Percentiles rank a stretch among this genome's conserved stretches.
Evolutionary conservation across 192 early-diverging fungal genomes (phyloP).

Genomic region (Podila minutissima): DNA sequence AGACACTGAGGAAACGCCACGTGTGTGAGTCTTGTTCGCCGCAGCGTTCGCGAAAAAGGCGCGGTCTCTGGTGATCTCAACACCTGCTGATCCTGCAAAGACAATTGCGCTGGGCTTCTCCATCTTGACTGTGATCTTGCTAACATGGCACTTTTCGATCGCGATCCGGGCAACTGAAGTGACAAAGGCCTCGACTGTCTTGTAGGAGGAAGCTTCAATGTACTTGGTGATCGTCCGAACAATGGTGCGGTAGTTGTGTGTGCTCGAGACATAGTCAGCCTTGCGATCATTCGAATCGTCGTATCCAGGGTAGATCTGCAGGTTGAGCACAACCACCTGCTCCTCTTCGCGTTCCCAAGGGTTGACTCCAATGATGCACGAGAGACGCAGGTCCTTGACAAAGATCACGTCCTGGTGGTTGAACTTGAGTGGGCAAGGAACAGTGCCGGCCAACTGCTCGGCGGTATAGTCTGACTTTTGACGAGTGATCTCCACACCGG

Average conservation of each 20-base stretch:
- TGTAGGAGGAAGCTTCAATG: conserved; percentile 89
- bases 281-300: conserved; percentile 41
- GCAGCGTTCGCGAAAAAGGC: conserved; percentile 52
- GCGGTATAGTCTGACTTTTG: conserved; percentile 58
- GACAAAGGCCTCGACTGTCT: conserved; percentile 96
- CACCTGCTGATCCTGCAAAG: conserved; percentile 90
- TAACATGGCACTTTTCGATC: conserved; percentile 82
- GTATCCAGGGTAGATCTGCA: conserved; percentile 70
- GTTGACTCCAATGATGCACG: conserved; percentile 94
- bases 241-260: conserved; percentile 92
- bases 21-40: conserved; percentile 24
- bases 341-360: conserved; percentile 96
- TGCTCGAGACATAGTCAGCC: conserved; percentile 71
- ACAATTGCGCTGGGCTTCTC: conserved; percentile 95
- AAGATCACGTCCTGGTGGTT: conserved; percentile 81
- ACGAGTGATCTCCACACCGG: conserved; percentile 89
- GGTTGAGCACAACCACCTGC: conserved; percentile 85
- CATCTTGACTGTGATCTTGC: conserved; percentile 89
- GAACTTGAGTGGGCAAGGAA: conserved; percentile 44
- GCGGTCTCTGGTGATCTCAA: conserved; percentile 86
- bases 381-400: conserved; percentile 82
- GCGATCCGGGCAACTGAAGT: conserved; percentile 82
- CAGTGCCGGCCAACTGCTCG: conserved; percentile 39
- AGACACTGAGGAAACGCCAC: conserved; percentile 14
- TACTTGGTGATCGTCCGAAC: conserved; percentile 80